Conservation (phyloP, 805 yeast species). For the Scheffersomyces coipomensis region DNA sequence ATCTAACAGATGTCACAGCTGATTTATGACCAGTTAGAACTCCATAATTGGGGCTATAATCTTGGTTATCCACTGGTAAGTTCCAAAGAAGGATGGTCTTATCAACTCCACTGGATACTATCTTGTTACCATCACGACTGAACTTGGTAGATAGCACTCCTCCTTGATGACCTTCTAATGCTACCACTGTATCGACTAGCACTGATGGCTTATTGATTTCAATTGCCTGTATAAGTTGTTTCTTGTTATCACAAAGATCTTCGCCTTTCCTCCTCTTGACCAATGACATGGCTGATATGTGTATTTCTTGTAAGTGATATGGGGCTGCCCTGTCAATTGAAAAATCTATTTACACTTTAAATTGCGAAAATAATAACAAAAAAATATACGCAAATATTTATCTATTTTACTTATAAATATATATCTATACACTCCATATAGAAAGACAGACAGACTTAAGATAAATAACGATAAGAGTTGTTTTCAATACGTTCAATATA, state of each 20-base stretch:
- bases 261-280: slow-evolving; percentile 30
- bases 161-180: slow-evolving; percentile 52
- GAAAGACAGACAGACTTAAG: slow-evolving; percentile 35
- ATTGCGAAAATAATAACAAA: not conserved
- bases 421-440: not conserved
- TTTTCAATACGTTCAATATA: slow-evolving; percentile 77
- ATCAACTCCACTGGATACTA: slow-evolving; percentile 68
- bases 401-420: not conserved
- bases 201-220: slow-evolving; percentile 5
- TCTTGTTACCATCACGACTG: slow-evolving; percentile 45
- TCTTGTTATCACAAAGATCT: not conserved
- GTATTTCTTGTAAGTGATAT: not conserved
- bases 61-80: slow-evolving; percentile 28
- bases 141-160: slow-evolving; percentile 54
- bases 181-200: slow-evolving; percentile 28
- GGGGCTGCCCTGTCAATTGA: too few species aligned
- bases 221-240: not conserved
- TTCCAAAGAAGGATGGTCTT: slow-evolving; percentile 48
- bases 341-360: too few species aligned
- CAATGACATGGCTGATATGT: slow-evolving; percentile 21
- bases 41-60: slow-evolving; percentile 40
- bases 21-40: slow-evolving; percentile 56
- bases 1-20: slow-evolving; percentile 59
- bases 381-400: not conserved
- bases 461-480: slow-evolving; percentile 76